Percentiles rank a stretch among this genome's conserved stretches.
Evolutionary conservation across 148 eudicot genomes (phyloP).

Genomic region (Linanthus parryae): DNA sequence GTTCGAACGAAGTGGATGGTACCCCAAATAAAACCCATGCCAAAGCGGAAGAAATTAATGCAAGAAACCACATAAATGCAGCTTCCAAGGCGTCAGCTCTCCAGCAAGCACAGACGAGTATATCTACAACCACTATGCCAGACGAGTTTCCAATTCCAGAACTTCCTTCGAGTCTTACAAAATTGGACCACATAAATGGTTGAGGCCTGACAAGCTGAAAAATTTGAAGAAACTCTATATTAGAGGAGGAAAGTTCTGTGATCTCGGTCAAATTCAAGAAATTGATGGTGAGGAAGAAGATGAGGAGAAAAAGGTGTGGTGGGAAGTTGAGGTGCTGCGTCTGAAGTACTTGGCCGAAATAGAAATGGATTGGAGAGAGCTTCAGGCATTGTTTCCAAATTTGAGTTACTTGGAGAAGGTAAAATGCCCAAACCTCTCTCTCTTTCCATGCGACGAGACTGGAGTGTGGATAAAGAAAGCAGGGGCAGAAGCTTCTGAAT

Average conservation of each 20-base stretch:
- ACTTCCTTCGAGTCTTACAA: constrained; percentile 18
- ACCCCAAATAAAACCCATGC: background rate
- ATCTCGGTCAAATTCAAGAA: constrained; percentile 16
- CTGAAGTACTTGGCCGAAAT: constrained; percentile 12
- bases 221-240: constrained; percentile 31
- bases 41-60: background rate
- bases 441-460: constrained; percentile 24
- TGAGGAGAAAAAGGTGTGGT: constrained; percentile 15
- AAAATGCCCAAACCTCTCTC: constrained; percentile 24
- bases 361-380: constrained; percentile 14
- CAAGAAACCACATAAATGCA: background rate
- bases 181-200: constrained; percentile 36
- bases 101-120: background rate
- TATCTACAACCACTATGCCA: background rate
- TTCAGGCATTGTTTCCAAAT: constrained; percentile 3
- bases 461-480: constrained; percentile 36
- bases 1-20: too few relatives aligned
- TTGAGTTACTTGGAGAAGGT: constrained; percentile 37
- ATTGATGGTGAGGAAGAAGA: background rate
- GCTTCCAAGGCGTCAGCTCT: background rate
- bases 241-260: constrained; percentile 34
- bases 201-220: constrained; percentile 6
- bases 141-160: background rate
- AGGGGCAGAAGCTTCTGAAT: too few relatives aligned
- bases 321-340: constrained; percentile 23